phyloP scores from a whole-genome alignment of 306 rosid species.

The Cotoneaster glaucophyllus region DNA sequence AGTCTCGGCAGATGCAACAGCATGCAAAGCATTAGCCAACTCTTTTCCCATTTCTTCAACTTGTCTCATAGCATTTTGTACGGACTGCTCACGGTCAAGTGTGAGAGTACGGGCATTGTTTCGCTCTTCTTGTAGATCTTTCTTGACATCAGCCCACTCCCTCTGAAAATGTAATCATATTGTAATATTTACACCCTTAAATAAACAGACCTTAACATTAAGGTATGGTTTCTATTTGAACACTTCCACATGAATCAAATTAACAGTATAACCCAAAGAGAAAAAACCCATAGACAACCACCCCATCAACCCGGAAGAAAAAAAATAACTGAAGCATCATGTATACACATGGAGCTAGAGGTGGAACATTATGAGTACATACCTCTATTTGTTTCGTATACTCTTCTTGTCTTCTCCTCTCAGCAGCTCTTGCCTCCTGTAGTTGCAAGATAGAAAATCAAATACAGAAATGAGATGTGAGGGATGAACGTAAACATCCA shows the following conservation, averaged over 20 bases:
- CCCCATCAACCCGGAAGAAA: not conserved
- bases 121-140: conserved; percentile 76
- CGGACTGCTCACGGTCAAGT: conserved; percentile 58
- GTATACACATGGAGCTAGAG: not conserved
- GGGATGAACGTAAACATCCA: not conserved
- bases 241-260: not conserved
- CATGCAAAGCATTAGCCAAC: conserved; percentile 57
- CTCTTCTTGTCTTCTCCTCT: conserved; percentile 80
- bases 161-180: conserved; percentile 35
- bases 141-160: conserved; percentile 96
- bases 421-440: conserved; percentile 86
- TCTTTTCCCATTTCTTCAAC: conserved; percentile 85
- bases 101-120: conserved; percentile 54
- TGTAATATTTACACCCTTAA: not conserved
- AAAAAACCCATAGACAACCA: not conserved
- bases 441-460: not conserved
- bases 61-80: conserved; percentile 59
- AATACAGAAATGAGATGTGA: not conserved
- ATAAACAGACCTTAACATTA: not conserved
- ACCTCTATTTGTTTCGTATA: conserved; percentile 71
- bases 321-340: not conserved
- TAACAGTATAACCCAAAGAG: not conserved
- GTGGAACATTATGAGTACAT: not conserved
- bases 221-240: not conserved
- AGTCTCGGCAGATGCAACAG: conserved; percentile 71